A percentile compares a stretch with the other conserved stretches of the same genome.
Evolutionary conservation across 164 flowering plant species (phyloP).

Genomic region (Warburgia ugandensis): DNA sequence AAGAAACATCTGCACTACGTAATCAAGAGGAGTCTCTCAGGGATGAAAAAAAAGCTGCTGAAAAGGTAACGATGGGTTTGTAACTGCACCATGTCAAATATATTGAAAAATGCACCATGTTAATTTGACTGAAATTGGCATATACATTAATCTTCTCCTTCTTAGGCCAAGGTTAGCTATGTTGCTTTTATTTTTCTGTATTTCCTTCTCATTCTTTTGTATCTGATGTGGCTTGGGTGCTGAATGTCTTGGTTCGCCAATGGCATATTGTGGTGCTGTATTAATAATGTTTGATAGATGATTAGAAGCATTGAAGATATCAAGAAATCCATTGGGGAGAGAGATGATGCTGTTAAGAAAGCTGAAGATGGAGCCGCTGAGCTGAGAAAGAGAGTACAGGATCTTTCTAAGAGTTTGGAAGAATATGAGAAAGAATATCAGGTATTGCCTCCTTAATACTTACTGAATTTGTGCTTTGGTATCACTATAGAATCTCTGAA

Average conservation of each 20-base stretch:
- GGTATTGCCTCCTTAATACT: conserved; percentile 35
- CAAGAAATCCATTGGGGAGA: conserved; percentile 61
- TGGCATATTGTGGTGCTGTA: not conserved
- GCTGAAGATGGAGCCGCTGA: conserved; percentile 93
- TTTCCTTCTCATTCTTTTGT: not conserved
- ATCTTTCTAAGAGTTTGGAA: conserved; percentile 62
- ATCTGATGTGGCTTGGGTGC: too few relatives aligned
- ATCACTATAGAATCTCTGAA: too few relatives aligned
- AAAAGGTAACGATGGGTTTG: conserved; percentile 40
- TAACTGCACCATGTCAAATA: too few relatives aligned
- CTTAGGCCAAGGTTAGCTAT: too few relatives aligned
- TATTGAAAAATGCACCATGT: too few relatives aligned
- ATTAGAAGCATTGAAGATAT: conserved; percentile 56
- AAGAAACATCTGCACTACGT: conserved; percentile 54
- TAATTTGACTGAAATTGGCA: not conserved
- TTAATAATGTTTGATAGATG: conserved; percentile 31
- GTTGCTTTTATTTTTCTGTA: not conserved
- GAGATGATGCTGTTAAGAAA: conserved; percentile 50
- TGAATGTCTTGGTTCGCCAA: not conserved
- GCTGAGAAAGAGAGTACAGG: conserved; percentile 51
- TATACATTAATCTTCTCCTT: not conserved
- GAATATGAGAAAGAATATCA: conserved; percentile 83
- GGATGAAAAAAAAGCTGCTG: conserved; percentile 54
- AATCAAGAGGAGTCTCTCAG: conserved; percentile 71
- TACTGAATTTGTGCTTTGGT: too few relatives aligned